Conservation (phyloP, 441 rosid species). For the Arabidopsis lyrata region DNA sequence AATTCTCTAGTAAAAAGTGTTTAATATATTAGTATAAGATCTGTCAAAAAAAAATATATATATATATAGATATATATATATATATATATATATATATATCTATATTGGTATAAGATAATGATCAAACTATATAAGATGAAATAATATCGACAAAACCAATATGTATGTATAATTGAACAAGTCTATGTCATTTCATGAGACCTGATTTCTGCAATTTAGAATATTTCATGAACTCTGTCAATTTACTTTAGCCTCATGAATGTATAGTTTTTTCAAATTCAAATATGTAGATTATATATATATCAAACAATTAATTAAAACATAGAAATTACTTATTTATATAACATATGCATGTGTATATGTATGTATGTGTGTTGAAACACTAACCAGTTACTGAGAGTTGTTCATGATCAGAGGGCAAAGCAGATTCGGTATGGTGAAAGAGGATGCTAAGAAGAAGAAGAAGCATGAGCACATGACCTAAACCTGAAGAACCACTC, state of each 20-base stretch:
- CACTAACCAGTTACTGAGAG: constrained; percentile 17
- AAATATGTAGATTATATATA: not conserved
- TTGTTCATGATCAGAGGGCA: not conserved
- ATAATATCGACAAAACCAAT: not conserved
- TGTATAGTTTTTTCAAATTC: not conserved
- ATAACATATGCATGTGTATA: not conserved
- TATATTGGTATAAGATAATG: not conserved
- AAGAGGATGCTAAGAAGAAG: constrained; percentile 6
- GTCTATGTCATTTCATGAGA: not conserved
- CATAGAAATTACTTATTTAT: not conserved
- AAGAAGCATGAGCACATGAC: constrained; percentile 2
- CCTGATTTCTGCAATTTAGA: not conserved
- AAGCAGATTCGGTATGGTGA: constrained; percentile 11
- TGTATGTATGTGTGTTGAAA: not conserved
- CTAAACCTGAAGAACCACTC: not conserved
- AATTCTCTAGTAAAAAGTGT: not conserved
- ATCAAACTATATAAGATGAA: not conserved
- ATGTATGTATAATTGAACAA: not conserved
- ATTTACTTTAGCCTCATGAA: not conserved
- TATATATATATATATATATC: too few relatives aligned
- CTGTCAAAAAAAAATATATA: too few relatives aligned
- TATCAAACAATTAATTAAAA: not conserved
- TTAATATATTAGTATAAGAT: too few relatives aligned
- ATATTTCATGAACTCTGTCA: not conserved
- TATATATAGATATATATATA: too few relatives aligned